Conservation (phyloP, 768 basidiomycete species). For the Mycena sanguinolenta region DNA sequence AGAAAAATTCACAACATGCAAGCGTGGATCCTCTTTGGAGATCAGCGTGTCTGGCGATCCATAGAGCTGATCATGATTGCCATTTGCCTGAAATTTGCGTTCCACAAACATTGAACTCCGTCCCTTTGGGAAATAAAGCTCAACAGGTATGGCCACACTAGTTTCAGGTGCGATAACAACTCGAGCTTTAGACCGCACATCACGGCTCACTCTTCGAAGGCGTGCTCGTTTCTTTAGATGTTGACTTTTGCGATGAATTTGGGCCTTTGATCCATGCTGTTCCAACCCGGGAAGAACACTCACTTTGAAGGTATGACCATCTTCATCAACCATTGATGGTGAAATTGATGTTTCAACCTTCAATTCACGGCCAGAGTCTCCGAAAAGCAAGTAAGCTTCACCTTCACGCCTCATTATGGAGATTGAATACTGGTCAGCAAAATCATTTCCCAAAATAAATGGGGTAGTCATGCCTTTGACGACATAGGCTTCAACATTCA, state of each 20-base stretch:
- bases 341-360: conserved; percentile 8
- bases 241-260: conserved; percentile 13
- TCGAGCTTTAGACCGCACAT: conserved; percentile 24
- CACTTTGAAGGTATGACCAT: conserved; percentile 24
- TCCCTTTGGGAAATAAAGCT: background rate
- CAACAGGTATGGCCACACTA: conserved; percentile 18
- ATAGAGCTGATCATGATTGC: conserved; percentile 17
- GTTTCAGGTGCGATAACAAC: conserved; percentile 33
- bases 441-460: conserved; percentile 50
- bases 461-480: conserved; percentile 46
- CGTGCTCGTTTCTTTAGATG: conserved; percentile 8
- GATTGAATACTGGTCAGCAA: conserved; percentile 48
- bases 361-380: background rate
- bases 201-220: background rate
- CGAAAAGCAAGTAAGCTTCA: conserved; percentile 13
- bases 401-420: conserved; percentile 43
- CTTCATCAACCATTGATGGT: background rate
- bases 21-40: background rate
- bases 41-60: conserved; percentile 37
- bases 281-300: background rate
- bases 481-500: conserved; percentile 47
- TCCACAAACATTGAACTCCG: conserved; percentile 29
- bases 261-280: conserved; percentile 4
- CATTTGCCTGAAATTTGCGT: conserved; percentile 15
- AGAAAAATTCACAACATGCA: conserved; percentile 18